phyloP scores from a whole-genome alignment of 1,284 basidiomycete genomes.

The Austroboletus novae-zelandiae region DNA sequence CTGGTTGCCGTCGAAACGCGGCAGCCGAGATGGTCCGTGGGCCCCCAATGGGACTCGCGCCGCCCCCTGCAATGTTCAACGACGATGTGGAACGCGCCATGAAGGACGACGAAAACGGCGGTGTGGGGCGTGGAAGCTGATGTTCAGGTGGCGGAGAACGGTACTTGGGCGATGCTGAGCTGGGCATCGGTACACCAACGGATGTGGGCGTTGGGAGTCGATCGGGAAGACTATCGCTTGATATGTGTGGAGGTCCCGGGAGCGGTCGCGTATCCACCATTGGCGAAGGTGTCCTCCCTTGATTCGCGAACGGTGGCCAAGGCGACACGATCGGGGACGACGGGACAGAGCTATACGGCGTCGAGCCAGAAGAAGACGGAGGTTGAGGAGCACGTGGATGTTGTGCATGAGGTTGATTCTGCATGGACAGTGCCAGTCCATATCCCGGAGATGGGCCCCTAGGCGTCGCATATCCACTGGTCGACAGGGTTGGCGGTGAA shows the following conservation, averaged over 20 bases:
- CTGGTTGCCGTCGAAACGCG: constrained; percentile 62
- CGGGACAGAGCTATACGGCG: constrained; percentile 14
- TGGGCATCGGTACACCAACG: background rate
- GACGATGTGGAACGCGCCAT: constrained; percentile 37
- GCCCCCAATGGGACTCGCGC: constrained; percentile 8
- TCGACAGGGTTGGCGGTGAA: constrained; percentile 6
- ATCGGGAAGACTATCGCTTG: constrained; percentile 18
- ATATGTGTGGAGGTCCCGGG: background rate
- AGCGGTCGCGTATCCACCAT: constrained; percentile 10
- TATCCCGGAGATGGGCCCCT: constrained; percentile 21
- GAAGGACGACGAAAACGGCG: constrained; percentile 31
- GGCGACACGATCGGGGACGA: constrained; percentile 32
- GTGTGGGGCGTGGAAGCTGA: constrained; percentile 17
- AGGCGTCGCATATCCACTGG: constrained; percentile 20
- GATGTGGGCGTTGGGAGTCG: constrained; percentile 5
- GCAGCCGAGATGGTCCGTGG: constrained; percentile 68
- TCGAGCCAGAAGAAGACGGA: constrained; percentile 1
- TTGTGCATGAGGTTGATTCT: constrained; percentile 1
- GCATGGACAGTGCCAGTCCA: constrained; percentile 8
- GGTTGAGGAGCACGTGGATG: background rate
- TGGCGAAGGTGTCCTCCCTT: constrained; percentile 1
- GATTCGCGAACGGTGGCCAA: constrained; percentile 28
- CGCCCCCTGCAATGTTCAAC: constrained; percentile 18
- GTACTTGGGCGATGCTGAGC: constrained; percentile 30
- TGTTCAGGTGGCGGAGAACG: constrained; percentile 40